Conservation (phyloP, 768 basidiomycete genomes). For the Suillus fuscotomentosus region DNA sequence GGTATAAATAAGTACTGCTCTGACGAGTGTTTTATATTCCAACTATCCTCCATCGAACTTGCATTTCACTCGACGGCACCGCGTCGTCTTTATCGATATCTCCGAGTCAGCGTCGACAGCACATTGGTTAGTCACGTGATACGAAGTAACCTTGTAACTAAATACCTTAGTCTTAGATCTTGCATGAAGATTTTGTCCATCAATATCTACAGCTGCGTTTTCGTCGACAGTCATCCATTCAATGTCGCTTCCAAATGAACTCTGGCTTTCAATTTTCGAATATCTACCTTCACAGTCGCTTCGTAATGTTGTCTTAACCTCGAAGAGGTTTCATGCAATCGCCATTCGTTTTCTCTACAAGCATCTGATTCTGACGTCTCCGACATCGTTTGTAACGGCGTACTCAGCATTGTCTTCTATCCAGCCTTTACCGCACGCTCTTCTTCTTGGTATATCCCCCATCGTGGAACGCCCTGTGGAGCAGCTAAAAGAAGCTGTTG, state of each 20-base stretch:
- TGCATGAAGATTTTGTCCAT: not conserved
- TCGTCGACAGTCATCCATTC: not conserved
- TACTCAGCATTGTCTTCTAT: constrained; percentile 7
- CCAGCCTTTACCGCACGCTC: constrained; percentile 12
- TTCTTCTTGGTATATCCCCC: constrained; percentile 20
- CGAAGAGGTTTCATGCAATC: constrained; percentile 29
- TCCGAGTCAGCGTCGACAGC: not conserved
- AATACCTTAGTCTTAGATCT: not conserved
- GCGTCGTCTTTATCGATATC: too few species aligned
- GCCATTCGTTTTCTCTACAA: constrained; percentile 16
- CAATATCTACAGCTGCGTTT: not conserved
- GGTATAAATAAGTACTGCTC: not conserved
- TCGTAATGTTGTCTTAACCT: constrained; percentile 29
- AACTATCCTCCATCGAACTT: not conserved
- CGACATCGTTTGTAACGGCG: constrained; percentile 19
- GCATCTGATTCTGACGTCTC: constrained; percentile 32
- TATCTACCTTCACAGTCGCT: constrained; percentile 30
- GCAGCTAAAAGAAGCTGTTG: constrained; percentile 27
- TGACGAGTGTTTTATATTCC: not conserved
- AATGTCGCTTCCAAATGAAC: constrained; percentile 31
- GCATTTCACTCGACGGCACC: too few species aligned
- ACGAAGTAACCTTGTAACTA: not conserved
- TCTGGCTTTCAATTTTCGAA: constrained; percentile 40
- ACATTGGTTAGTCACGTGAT: not conserved
- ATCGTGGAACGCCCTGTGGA: constrained; percentile 20